Conservation (phyloP, 345 rosid genomes). For the Gossypium sturtianum region DNA sequence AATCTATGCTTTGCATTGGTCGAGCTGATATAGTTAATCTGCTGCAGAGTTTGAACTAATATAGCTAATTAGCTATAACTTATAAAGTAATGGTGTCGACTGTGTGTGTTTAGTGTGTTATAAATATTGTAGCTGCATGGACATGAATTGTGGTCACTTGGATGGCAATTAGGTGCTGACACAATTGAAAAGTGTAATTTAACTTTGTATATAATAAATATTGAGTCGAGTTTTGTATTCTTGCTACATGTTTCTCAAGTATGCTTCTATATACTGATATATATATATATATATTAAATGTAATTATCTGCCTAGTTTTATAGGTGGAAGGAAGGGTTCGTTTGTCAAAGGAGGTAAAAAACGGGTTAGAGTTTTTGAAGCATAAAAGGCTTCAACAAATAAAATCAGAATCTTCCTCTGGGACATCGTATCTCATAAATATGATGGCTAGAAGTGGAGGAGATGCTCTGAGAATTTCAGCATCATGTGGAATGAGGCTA, state of each 20-base stretch:
- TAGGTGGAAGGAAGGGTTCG: slow-evolving; percentile 96
- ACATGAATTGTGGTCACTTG: not conserved
- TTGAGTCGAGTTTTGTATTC: slow-evolving; percentile 3
- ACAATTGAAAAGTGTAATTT: not conserved
- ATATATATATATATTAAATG: not conserved
- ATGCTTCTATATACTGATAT: not conserved
- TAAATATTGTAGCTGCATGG: not conserved
- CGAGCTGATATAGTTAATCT: not conserved
- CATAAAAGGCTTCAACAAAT: slow-evolving; percentile 69
- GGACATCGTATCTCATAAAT: slow-evolving; percentile 33
- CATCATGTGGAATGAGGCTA: slow-evolving; percentile 76
- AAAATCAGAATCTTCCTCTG: slow-evolving; percentile 48
- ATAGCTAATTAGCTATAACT: not conserved
- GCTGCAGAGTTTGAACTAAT: not conserved
- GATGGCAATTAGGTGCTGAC: not conserved
- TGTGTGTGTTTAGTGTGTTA: not conserved
- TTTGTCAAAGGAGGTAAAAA: slow-evolving; percentile 60
- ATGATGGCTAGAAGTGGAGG: slow-evolving; percentile 79
- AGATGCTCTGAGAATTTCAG: slow-evolving; percentile 71
- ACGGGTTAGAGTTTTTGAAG: slow-evolving; percentile 75
- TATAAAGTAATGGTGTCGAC: not conserved
- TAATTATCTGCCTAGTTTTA: slow-evolving; percentile 14
- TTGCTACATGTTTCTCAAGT: not conserved
- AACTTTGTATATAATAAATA: slow-evolving; percentile 12
- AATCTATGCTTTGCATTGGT: not conserved